Evolutionary conservation across 2,329 filamentous ascomycete genomes (phyloP).

Genomic region (Exophiala sp.): DNA sequence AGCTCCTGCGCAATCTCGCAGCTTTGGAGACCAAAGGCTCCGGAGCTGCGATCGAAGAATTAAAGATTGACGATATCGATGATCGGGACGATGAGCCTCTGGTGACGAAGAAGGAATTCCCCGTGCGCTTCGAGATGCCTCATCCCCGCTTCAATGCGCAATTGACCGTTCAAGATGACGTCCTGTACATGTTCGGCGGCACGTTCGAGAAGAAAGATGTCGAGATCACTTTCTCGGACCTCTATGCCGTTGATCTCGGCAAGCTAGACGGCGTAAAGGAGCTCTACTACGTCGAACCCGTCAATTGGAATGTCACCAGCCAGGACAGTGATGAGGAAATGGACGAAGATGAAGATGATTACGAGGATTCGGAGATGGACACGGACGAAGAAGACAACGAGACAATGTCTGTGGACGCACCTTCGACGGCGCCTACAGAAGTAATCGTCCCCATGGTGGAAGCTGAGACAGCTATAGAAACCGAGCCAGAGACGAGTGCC

Average conservation of each 20-base stretch:
- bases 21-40: constrained; percentile 74
- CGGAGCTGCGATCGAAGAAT: constrained; percentile 52
- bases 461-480: constrained; percentile 35
- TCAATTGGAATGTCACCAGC: constrained; percentile 73
- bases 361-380: constrained; percentile 43
- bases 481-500: constrained; percentile 31
- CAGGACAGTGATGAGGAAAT: constrained; percentile 58
- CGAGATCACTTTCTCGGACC: constrained; percentile 92
- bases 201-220: constrained; percentile 93
- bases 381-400: constrained; percentile 48
- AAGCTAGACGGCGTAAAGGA: constrained; percentile 93
- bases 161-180: constrained; percentile 84
- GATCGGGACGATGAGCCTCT: constrained; percentile 54
- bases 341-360: constrained; percentile 40
- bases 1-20: constrained; percentile 80
- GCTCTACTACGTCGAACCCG: constrained; percentile 78
- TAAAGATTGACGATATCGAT: constrained; percentile 42
- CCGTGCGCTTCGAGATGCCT: constrained; percentile 75
- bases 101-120: constrained; percentile 53
- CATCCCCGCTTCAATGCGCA: constrained; percentile 89
- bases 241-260: constrained; percentile 89
- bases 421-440: constrained; percentile 39
- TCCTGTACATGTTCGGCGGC: constrained; percentile 89
- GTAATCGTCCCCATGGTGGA: constrained; percentile 28
- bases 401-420: constrained; percentile 36